Base-by-base conservation (phyloP, 495 filamentous ascomycete species). In the Annulohypoxylon nitens region DNA sequence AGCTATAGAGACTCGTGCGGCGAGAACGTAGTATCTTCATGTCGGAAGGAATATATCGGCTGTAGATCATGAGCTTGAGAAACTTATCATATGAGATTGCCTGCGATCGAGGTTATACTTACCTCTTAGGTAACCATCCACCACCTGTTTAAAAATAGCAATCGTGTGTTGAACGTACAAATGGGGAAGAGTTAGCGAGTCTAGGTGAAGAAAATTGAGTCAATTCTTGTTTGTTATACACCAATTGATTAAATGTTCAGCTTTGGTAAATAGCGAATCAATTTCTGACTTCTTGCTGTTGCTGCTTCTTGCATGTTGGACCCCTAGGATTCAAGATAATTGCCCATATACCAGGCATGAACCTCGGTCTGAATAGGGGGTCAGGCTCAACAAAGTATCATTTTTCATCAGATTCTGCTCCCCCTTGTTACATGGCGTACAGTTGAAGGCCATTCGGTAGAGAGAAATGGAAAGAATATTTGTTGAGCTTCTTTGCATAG, bases 11-110 rank as follows among this genome's bases (percentile, higher is more conserved):
- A 41, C 18, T 59, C 26, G 43, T 34, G 61, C 54, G 18, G 16
- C 33, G 36, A 26, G 7, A 11, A 51, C 33, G 48, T 58, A 18
- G 41, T 66, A 61, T 62, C 33, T 12, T 66, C 14, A 25, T 43
- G 51, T 58, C 16, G 4, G 18, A 60, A 62, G 36, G 41, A 51
- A 62, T 8, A 16, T 26, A 36, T 51, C 39, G 45, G 43, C 30
- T 33, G 64, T 64, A 48, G 50, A 50, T 64, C 62, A 12, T 48
- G 14, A 47, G 41, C 23, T 33, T 43, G 41, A 30, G 25, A 10
- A 18, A 57, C 30, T 47, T 55, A 63, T 58, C 30, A 65, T 55
- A 30, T 71, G 12, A 57, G 8, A 57, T 26, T 16, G 11, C 54
- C 12, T 20, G n/a, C 36, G 51, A 26, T 41, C 12, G 43, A 43